These are phyloP conservation scores for Trametes cinnabarina DNA, from an alignment of 768 basidiomycete species.

Conservation along the genomic window DNA sequence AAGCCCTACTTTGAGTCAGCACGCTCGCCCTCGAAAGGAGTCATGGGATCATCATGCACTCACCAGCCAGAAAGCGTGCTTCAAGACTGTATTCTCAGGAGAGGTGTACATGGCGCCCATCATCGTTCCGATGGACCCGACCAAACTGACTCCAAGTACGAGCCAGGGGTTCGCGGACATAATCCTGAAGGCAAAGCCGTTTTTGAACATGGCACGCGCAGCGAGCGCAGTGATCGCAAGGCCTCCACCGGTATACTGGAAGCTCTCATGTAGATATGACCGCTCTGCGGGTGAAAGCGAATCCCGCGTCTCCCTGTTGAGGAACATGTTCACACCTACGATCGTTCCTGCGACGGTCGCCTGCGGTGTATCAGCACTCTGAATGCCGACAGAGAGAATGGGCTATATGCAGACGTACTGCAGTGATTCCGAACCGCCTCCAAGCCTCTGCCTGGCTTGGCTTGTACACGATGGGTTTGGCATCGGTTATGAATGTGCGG, in stretches of 20 bases:
- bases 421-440: conserved; percentile 52
- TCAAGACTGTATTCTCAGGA: conserved; percentile 72
- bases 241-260: conserved; percentile 82
- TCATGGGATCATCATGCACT: conserved; percentile 30
- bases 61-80: conserved; percentile 81
- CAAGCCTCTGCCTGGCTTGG: conserved; percentile 42
- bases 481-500: conserved; percentile 52
- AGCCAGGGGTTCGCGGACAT: conserved; percentile 88
- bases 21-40: too few species aligned
- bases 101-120: conserved; percentile 77
- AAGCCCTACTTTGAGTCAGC: conserved; percentile 53
- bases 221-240: conserved; percentile 72
- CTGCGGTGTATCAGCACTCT: conserved; percentile 33
- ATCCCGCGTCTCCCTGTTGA: conserved; percentile 81
- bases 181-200: conserved; percentile 64
- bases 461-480: conserved; percentile 33
- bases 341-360: conserved; percentile 71
- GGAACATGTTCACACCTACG: conserved; percentile 56
- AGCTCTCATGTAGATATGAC: conserved; percentile 70
- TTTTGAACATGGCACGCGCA: conserved; percentile 75
- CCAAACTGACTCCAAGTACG: conserved; percentile 78
- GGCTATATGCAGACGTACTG: conserved; percentile 37
- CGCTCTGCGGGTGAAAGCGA: conserved; percentile 59
- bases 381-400: not conserved
- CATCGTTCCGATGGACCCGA: conserved; percentile 81